These are phyloP conservation scores for Caloboletus firmus DNA, from an alignment of 1,284 basidiomycete genomes.

Conservation along the genomic window DNA sequence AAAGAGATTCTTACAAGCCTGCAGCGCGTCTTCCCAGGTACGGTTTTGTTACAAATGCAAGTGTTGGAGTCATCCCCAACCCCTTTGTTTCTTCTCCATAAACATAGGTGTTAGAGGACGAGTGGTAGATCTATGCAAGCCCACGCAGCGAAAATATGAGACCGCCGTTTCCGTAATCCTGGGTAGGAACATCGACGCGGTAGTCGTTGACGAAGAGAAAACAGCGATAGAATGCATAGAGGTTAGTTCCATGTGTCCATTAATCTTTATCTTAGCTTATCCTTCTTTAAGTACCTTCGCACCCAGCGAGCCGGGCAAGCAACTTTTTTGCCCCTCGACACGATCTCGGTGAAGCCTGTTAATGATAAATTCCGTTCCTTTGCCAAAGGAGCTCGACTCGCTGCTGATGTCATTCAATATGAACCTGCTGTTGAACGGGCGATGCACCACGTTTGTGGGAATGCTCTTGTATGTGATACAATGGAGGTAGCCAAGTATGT, in stretches of 20 bases:
- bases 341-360: slow-evolving; percentile 89
- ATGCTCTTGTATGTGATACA: slow-evolving; percentile 91
- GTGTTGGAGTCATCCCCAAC: neutral
- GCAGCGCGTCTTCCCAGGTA: slow-evolving; percentile 86
- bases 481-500: slow-evolving; percentile 91
- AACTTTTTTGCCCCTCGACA: slow-evolving; percentile 97
- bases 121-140: slow-evolving; percentile 91
- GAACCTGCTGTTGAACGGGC: slow-evolving; percentile 87
- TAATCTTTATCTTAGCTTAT: slow-evolving; percentile 1
- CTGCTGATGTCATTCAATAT: slow-evolving; percentile 92
- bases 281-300: slow-evolving; percentile 75
- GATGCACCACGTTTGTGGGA: slow-evolving; percentile 95
- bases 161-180: slow-evolving; percentile 93
- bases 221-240: slow-evolving; percentile 98
- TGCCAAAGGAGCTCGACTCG: slow-evolving; percentile 87
- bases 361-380: slow-evolving; percentile 95
- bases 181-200: slow-evolving; percentile 92
- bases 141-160: slow-evolving; percentile 91
- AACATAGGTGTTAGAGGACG: slow-evolving; percentile 80
- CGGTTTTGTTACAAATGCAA: slow-evolving; percentile 7
- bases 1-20: slow-evolving; percentile 85
- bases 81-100: neutral
- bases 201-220: slow-evolving; percentile 96
- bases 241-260: slow-evolving; percentile 41
- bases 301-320: slow-evolving; percentile 93